Conservation (phyloP, 306 rosid genomes). For the Erythrophleum fordii region DNA sequence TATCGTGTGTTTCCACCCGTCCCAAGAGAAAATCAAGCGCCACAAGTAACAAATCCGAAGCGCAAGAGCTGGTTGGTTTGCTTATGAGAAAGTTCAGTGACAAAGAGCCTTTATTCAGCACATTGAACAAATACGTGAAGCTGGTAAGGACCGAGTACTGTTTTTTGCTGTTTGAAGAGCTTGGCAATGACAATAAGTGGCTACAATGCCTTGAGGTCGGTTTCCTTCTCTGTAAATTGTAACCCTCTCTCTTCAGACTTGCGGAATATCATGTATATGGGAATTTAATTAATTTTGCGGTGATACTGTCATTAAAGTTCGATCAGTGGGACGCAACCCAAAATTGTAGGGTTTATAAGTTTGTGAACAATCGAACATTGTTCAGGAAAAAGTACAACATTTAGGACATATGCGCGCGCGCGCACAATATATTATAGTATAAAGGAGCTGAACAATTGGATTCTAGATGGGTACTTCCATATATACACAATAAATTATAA, state of each 20-base stretch:
- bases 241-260: no score
- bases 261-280: neutral
- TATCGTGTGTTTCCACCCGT: conserved; percentile 50
- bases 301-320: no score
- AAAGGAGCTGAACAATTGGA: conserved; percentile 10
- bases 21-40: conserved; percentile 42
- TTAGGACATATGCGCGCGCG: neutral
- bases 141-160: conserved; percentile 76
- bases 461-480: no score
- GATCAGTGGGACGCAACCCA: no score
- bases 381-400: neutral
- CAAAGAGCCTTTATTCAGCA: conserved; percentile 73
- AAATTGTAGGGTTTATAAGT: neutral
- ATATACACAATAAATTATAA: no score
- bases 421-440: neutral
- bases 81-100: conserved; percentile 60
- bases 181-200: conserved; percentile 76
- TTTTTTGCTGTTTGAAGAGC: conserved; percentile 78
- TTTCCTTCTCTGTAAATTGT: no score
- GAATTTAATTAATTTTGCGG: neutral
- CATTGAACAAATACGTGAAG: conserved; percentile 70
- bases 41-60: conserved; percentile 48
- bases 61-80: conserved; percentile 61
- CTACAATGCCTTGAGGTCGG: conserved; percentile 86
- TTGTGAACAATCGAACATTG: neutral